phyloP scores from a whole-genome alignment of 768 basidiomycete genomes.

The Imleria badia region DNA sequence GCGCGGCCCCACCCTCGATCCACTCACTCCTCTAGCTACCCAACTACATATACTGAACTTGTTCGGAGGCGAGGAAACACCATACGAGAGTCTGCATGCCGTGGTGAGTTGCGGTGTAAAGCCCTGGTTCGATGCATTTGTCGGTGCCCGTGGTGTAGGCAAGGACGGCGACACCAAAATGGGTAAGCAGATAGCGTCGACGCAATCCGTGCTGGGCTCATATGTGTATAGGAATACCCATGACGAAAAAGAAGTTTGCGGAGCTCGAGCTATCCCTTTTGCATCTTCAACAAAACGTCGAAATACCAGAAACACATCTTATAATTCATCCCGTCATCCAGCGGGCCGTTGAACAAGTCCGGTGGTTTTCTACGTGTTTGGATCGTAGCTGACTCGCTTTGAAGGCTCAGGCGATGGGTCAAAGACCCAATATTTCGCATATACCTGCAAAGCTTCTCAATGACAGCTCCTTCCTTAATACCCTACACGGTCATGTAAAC shows the following conservation, averaged over 20 bases:
- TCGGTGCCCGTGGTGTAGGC: conserved; percentile 73
- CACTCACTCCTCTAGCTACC: conserved; percentile 70
- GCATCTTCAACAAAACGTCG: conserved; percentile 97
- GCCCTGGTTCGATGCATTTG: conserved; percentile 98
- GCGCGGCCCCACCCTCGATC: conserved; percentile 79
- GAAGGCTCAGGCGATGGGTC: conserved; percentile 49
- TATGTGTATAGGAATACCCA: conserved; percentile 68
- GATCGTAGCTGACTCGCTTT: conserved; percentile 23
- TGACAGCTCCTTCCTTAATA: conserved; percentile 91
- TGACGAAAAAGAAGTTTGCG: conserved; percentile 99
- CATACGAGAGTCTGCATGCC: conserved; percentile 94
- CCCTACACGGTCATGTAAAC: conserved; percentile 91
- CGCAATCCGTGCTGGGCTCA: conserved; percentile 1
- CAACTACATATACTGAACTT: conserved; percentile 94
- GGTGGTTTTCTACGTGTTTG: conserved; percentile 24
- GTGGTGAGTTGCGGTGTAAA: conserved; percentile 95
- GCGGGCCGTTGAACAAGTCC: conserved; percentile 76
- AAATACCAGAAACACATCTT: conserved; percentile 95
- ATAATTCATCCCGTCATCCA: conserved; percentile 89
- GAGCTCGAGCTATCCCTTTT: conserved; percentile 92
- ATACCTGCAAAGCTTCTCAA: conserved; percentile 72
- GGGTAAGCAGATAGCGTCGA: conserved; percentile 45
- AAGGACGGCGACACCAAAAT: conserved; percentile 83
- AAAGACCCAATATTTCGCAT: conserved; percentile 72
- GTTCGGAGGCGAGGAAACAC: conserved; percentile 84